phyloP scores from a whole-genome alignment of 2,329 filamentous ascomycete species.

The Aspergillus clavatus region DNA sequence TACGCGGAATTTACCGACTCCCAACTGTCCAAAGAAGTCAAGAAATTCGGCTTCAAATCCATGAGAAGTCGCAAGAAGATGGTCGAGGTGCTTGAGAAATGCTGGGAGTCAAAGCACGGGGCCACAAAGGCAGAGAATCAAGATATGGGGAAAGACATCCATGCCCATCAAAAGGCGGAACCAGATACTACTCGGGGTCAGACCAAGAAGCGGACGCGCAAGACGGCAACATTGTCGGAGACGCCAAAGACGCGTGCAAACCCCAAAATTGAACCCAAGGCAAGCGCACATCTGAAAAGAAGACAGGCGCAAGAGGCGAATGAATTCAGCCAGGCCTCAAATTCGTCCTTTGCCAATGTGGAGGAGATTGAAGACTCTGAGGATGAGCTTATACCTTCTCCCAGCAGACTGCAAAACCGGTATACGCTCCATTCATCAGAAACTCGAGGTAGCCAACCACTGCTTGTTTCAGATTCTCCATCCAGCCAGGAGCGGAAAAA shows the following conservation, averaged over 20 bases:
- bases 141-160: slow-evolving; percentile 10
- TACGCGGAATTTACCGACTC: slow-evolving; percentile 59
- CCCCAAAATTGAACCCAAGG: slow-evolving; percentile 6
- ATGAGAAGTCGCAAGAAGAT: slow-evolving; percentile 64
- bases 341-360: slow-evolving; percentile 21
- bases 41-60: slow-evolving; percentile 66
- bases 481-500: slow-evolving; percentile 9
- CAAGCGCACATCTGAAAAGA: slow-evolving; percentile 1
- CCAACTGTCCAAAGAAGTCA: slow-evolving; percentile 59
- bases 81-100: slow-evolving; percentile 65
- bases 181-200: neutral
- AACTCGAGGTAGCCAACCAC: slow-evolving; percentile 1
- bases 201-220: slow-evolving; percentile 1
- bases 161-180: neutral
- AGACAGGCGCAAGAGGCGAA: too few species aligned
- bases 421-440: slow-evolving; percentile 9
- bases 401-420: slow-evolving; percentile 21
- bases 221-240: neutral
- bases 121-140: slow-evolving; percentile 18
- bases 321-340: too few species aligned
- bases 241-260: slow-evolving; percentile 10
- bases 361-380: slow-evolving; percentile 38
- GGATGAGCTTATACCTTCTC: slow-evolving; percentile 31
- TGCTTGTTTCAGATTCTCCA: slow-evolving; percentile 10
- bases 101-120: slow-evolving; percentile 60